Evolutionary conservation across 129 eudicot genomes (phyloP).

Genomic region (Apium graveolens): DNA sequence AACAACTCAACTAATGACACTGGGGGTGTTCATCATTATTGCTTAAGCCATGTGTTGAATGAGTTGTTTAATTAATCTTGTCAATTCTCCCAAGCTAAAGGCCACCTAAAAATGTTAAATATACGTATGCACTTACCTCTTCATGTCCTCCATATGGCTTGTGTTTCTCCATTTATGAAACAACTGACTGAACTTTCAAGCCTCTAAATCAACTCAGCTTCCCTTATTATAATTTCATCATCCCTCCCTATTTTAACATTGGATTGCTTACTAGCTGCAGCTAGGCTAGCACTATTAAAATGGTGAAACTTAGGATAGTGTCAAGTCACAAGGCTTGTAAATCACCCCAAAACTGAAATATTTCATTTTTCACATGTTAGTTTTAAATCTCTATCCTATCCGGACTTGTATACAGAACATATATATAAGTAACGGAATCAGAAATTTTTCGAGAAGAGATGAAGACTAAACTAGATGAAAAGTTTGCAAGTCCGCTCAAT

Average conservation of each 20-base stretch:
- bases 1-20: background rate
- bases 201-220: background rate
- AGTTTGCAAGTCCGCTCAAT: too few relatives aligned
- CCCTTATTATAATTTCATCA: background rate
- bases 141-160: background rate
- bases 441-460: too few relatives aligned
- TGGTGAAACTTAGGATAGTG: slow-evolving; percentile 10
- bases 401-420: too few relatives aligned
- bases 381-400: background rate
- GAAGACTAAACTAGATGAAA: too few relatives aligned
- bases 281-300: background rate
- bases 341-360: background rate
- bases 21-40: background rate
- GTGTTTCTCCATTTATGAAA: slow-evolving; percentile 5
- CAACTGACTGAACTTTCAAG: background rate
- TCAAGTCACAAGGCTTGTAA: background rate
- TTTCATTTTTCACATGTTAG: background rate
- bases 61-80: background rate
- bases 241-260: background rate
- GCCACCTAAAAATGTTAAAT: background rate
- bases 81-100: background rate
- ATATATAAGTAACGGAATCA: too few relatives aligned
- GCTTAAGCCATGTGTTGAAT: slow-evolving; percentile 6
- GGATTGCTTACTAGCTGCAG: background rate
- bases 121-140: background rate